These are phyloP conservation scores for Cladosporium cucumerinum DNA, from an alignment of 2,329 filamentous ascomycete genomes.

Conservation along the genomic window DNA sequence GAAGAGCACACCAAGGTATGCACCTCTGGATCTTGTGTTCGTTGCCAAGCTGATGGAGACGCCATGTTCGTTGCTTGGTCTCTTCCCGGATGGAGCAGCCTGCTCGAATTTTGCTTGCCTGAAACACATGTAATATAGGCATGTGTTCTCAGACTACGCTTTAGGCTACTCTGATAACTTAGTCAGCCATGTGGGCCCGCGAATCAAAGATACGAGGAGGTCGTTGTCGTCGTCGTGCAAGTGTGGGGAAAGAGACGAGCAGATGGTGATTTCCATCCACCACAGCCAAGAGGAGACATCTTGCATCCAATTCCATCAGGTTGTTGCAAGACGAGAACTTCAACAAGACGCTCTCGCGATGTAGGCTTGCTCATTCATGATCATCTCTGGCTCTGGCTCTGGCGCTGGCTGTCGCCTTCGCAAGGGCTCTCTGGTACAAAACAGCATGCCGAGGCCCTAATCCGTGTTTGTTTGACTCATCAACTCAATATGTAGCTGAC, in stretches of 20 bases:
- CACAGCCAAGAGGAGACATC: not conserved
- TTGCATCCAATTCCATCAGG: not conserved
- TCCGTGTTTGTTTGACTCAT: not conserved
- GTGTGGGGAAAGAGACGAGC: not conserved
- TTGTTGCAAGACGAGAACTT: not conserved
- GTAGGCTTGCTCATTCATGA: not conserved
- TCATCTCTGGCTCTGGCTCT: not conserved
- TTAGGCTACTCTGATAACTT: not conserved
- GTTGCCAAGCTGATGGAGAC: no score
- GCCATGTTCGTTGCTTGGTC: no score
- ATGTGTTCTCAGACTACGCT: no score
- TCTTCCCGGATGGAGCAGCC: no score
- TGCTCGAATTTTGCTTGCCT: not conserved
- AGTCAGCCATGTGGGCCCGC: not conserved
- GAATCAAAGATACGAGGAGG: no score
- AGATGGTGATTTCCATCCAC: not conserved
- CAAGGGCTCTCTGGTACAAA: not conserved
- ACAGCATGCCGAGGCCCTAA: not conserved
- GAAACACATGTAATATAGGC: not conserved
- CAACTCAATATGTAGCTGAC: slow-evolving; percentile 2
- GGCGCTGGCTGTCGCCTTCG: not conserved
- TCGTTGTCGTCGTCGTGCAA: not conserved
- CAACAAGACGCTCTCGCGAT: not conserved
- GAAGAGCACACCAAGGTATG: no score
- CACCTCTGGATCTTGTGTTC: no score